Evolutionary conservation across 768 basidiomycete genomes (phyloP).

Genomic region (Tricholoma hemisulphureum): DNA sequence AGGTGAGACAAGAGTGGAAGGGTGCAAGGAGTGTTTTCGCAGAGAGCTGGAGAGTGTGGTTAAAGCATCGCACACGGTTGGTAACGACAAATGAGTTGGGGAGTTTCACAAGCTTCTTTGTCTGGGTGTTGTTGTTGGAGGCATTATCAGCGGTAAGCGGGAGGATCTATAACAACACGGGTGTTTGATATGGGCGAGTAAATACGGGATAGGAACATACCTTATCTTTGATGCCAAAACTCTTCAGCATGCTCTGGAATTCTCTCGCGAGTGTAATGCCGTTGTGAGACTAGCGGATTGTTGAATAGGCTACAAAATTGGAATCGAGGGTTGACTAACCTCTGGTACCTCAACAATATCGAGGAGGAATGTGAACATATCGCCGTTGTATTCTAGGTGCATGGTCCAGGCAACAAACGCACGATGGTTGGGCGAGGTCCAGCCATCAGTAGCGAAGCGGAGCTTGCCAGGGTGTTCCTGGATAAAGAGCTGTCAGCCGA

Average conservation of each 20-base stretch:
- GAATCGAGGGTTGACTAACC: background rate
- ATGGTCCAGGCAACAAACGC: too few relatives aligned
- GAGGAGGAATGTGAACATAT: too few relatives aligned
- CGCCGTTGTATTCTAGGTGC: too few relatives aligned
- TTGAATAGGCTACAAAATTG: background rate
- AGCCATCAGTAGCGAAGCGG: slow-evolving; percentile 24
- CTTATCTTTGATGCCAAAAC: slow-evolving; percentile 34
- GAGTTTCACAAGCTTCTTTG: slow-evolving; percentile 20
- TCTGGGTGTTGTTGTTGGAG: slow-evolving; percentile 33
- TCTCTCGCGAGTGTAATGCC: slow-evolving; percentile 29
- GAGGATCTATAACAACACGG: slow-evolving; percentile 24
- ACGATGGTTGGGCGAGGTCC: slow-evolving; percentile 18
- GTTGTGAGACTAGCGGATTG: slow-evolving; percentile 20
- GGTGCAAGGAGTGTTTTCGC: slow-evolving; percentile 34
- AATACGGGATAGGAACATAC: slow-evolving; percentile 11
- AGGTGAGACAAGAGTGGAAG: too few relatives aligned
- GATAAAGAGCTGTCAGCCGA: slow-evolving; percentile 7
- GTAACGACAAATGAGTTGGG: slow-evolving; percentile 18
- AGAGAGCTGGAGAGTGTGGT: slow-evolving; percentile 38
- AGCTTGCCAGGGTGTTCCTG: slow-evolving; percentile 26
- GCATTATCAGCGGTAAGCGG: slow-evolving; percentile 38
- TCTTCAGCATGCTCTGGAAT: slow-evolving; percentile 26
- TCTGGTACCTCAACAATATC: slow-evolving; percentile 34
- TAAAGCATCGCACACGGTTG: slow-evolving; percentile 35
- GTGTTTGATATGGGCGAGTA: background rate